Conservation (phyloP, 306 rosid species). For the Leucaena leucocephala region DNA sequence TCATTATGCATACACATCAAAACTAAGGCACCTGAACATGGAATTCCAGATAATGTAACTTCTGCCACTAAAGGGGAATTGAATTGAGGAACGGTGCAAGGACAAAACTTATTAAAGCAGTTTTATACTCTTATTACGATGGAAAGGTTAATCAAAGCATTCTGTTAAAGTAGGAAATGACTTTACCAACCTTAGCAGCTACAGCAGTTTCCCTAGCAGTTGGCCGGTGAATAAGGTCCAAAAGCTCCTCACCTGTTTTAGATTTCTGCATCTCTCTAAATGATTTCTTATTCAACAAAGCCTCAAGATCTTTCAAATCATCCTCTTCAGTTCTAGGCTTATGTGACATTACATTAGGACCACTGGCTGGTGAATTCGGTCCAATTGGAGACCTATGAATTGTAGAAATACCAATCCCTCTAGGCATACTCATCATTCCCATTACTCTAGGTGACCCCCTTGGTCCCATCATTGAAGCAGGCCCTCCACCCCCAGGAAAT, state of each 20-base stretch:
- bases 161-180: constrained; percentile 14
- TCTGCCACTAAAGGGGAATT: not conserved
- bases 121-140: not conserved
- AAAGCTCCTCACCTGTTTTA: constrained; percentile 92
- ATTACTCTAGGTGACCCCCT: constrained; percentile 66
- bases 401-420: constrained; percentile 68
- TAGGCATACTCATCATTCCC: constrained; percentile 68
- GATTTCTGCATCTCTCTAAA: constrained; percentile 81
- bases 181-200: constrained; percentile 83
- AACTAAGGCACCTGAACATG: not conserved
- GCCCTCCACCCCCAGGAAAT: constrained; percentile 54
- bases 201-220: constrained; percentile 93
- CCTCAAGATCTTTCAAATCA: constrained; percentile 88
- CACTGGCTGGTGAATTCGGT: constrained; percentile 51
- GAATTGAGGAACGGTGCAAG: not conserved
- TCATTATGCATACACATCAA: not conserved
- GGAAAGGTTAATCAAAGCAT: not conserved
- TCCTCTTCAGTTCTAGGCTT: constrained; percentile 72
- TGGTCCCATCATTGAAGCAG: constrained; percentile 43
- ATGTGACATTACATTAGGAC: constrained; percentile 53
- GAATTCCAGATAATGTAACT: not conserved
- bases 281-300: constrained; percentile 85
- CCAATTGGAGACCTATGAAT: constrained; percentile 71
- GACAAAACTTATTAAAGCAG: not conserved
- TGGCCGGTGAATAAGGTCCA: constrained; percentile 94